phyloP scores from a whole-genome alignment of 495 filamentous ascomycete genomes.

The Staphylotrichum longicolle region DNA sequence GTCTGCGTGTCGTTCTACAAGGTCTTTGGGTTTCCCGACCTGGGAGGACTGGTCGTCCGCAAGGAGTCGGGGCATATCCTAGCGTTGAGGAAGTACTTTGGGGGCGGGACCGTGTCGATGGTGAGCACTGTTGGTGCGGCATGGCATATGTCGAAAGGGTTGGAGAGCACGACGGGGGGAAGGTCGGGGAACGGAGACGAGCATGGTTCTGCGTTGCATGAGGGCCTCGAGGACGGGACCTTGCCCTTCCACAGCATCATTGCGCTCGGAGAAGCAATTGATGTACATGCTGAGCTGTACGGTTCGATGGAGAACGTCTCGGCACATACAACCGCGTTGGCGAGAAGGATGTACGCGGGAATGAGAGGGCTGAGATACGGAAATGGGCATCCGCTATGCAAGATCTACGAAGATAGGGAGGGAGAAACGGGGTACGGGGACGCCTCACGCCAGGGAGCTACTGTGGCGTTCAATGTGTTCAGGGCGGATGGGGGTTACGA shows the following conservation, averaged over 20 bases:
- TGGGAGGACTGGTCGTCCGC: constrained; percentile 69
- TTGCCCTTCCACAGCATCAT: constrained; percentile 75
- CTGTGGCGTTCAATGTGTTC: constrained; percentile 67
- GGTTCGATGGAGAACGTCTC: constrained; percentile 61
- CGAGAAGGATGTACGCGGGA: constrained; percentile 48
- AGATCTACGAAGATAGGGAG: constrained; percentile 53
- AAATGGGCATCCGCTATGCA: constrained; percentile 57
- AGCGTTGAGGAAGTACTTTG: constrained; percentile 65
- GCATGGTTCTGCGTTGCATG: constrained; percentile 47
- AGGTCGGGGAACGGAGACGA: background rate
- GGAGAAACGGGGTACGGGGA: constrained; percentile 49
- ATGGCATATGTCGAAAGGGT: constrained; percentile 64
- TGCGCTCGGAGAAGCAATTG: constrained; percentile 66
- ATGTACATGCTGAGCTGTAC: constrained; percentile 62
- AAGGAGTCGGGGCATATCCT: constrained; percentile 62
- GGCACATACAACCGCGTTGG: constrained; percentile 59
- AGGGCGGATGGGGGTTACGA: constrained; percentile 54
- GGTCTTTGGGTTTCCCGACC: constrained; percentile 77
- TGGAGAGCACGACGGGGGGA: constrained; percentile 25
- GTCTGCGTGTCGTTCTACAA: constrained; percentile 74
- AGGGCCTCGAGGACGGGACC: constrained; percentile 74
- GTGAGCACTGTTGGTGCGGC: constrained; percentile 55
- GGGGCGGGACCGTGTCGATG: constrained; percentile 74
- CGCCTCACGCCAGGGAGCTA: constrained; percentile 61
- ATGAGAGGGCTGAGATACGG: constrained; percentile 55